A percentile compares a stretch with the other conserved stretches of the same genome.
Conservation (phyloP, 1,139 yeast genomes). For the Petasospora fabianii region DNA sequence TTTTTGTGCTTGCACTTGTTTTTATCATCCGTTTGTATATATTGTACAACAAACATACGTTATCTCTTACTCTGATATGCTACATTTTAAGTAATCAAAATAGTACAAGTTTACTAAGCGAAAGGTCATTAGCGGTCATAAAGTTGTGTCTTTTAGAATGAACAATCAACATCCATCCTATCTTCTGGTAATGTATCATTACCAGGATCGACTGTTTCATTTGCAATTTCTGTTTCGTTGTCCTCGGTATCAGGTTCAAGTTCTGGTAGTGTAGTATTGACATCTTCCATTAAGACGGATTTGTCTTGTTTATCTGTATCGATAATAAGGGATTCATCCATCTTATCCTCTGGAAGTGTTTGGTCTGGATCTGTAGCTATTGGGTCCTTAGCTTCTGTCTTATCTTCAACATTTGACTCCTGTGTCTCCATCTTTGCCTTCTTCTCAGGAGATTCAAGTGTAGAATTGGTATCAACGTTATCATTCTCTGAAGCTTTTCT, state of each 20-base stretch:
- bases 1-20: slow-evolving; percentile 1
- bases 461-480: not conserved
- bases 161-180: slow-evolving; percentile 22
- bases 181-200: slow-evolving; percentile 23
- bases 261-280: too few relatives aligned
- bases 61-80: slow-evolving; percentile 4
- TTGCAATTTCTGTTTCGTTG: too few relatives aligned
- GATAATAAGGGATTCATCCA: slow-evolving; percentile 11
- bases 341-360: slow-evolving; percentile 13
- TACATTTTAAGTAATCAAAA: too few relatives aligned
- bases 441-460: slow-evolving; percentile 18
- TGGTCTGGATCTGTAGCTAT: slow-evolving; percentile 6
- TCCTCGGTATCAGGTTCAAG: too few relatives aligned
- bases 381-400: too few relatives aligned
- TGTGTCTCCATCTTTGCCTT: slow-evolving; percentile 15
- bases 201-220: slow-evolving; percentile 3
- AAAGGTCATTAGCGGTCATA: too few relatives aligned
- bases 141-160: not conserved
- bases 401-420: too few relatives aligned
- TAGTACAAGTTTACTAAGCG: too few relatives aligned
- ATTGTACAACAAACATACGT: slow-evolving; percentile 10
- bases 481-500: slow-evolving; percentile 17
- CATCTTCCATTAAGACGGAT: slow-evolving; percentile 9
- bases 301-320: slow-evolving; percentile 1
- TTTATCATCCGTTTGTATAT: slow-evolving; percentile 15